Percentiles rank a stretch among this genome's conserved stretches.
Evolutionary conservation across 2,329 filamentous ascomycete species (phyloP).

Genomic region (Daldinia sp.): DNA sequence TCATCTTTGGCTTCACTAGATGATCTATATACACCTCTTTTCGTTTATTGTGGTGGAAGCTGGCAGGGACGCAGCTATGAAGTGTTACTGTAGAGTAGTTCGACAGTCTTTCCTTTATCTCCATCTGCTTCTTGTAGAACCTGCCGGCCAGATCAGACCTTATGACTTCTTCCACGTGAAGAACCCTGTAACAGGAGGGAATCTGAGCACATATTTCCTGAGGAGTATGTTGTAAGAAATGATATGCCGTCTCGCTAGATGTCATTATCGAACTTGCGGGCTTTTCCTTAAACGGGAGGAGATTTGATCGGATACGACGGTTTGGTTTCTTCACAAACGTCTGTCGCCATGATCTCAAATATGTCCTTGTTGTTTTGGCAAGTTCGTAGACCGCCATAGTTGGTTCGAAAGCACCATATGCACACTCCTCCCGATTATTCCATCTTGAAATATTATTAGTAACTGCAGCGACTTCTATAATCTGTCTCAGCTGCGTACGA

Average conservation of each 20-base stretch:
- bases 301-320: not conserved
- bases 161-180: conserved; percentile 57
- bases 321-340: conserved; percentile 8
- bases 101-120: conserved; percentile 47
- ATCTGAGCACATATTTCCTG: conserved; percentile 52
- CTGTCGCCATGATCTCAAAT: conserved; percentile 25
- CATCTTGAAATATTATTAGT: conserved; percentile 45
- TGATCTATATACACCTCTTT: conserved; percentile 53
- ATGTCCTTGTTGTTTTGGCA: conserved; percentile 27
- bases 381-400: conserved; percentile 41
- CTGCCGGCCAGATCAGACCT: conserved; percentile 50
- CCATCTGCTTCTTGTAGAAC: conserved; percentile 49
- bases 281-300: conserved; percentile 33
- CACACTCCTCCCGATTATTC: conserved; percentile 33
- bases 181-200: conserved; percentile 51
- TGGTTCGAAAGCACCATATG: conserved; percentile 46
- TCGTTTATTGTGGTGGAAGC: conserved; percentile 33
- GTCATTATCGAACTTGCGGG: conserved; percentile 25
- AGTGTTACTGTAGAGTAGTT: conserved; percentile 23
- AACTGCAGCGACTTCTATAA: conserved; percentile 33
- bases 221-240: conserved; percentile 51
- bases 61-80: conserved; percentile 24
- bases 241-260: conserved; percentile 47
- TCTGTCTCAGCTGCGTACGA: conserved; percentile 33
- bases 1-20: conserved; percentile 53